phyloP scores from a whole-genome alignment of 495 filamentous ascomycete genomes.

The Xylaria bambusicola region DNA sequence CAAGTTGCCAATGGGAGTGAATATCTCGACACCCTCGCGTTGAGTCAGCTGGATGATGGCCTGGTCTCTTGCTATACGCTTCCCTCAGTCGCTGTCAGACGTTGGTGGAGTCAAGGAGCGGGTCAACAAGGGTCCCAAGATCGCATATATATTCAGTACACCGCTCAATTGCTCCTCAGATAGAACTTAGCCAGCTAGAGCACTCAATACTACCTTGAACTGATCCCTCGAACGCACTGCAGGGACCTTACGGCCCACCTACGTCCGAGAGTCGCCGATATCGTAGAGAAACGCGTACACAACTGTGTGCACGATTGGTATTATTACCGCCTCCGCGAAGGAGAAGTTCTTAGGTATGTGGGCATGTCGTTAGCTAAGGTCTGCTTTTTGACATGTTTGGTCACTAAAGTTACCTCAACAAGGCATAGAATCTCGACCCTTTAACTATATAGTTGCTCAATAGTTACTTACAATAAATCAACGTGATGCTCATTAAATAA shows the following conservation, averaged over 20 bases:
- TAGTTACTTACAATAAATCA: no score
- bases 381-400: conserved; percentile 1
- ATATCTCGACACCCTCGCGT: no score
- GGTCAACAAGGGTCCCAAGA: no score
- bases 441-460: no score
- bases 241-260: background rate
- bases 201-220: no score
- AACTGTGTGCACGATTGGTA: background rate
- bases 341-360: background rate
- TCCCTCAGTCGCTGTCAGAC: background rate
- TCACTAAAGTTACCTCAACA: background rate
- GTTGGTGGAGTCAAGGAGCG: no score
- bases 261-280: conserved; percentile 27
- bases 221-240: no score
- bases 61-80: background rate
- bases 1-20: no score
- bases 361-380: background rate
- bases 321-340: background rate
- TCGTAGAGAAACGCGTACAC: conserved; percentile 6
- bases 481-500: no score
- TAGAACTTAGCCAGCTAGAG: no score
- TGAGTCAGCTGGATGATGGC: background rate
- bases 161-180: no score
- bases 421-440: background rate
- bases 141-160: no score